Evolutionary conservation across 208 protist genomes (phyloP).

Genomic region (Spongospora subterranea): DNA sequence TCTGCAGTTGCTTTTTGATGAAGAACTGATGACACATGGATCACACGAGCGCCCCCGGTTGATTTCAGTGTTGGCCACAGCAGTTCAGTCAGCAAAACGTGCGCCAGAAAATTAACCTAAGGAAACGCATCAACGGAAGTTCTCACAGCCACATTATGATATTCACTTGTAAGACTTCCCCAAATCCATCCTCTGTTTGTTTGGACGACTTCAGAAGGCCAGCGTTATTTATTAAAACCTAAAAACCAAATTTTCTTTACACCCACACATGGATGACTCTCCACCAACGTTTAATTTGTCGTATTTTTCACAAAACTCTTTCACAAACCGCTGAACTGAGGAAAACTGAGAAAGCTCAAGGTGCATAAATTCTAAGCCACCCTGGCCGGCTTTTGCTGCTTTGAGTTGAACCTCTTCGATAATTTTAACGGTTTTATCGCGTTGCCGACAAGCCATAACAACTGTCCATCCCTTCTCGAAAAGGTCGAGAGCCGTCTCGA

Average conservation of each 20-base stretch:
- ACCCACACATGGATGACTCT: background rate
- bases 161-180: no score
- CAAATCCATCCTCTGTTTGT: no score
- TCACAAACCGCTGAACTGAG: background rate
- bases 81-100: slow-evolving; percentile 2
- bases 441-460: background rate
- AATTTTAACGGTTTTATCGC: background rate
- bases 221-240: background rate
- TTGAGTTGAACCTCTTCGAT: background rate
- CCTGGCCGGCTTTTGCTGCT: background rate
- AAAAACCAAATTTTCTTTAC: background rate
- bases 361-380: background rate
- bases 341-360: background rate
- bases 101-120: background rate
- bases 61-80: background rate
- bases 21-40: slow-evolving; percentile 23
- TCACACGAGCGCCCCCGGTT: background rate
- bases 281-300: background rate
- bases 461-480: background rate
- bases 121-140: background rate
- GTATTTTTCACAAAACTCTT: background rate
- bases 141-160: no score
- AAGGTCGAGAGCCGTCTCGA: background rate
- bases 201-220: no score
- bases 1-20: background rate